Conservation (phyloP, 805 yeast genomes). For the Kazachstania kunashirensis region DNA sequence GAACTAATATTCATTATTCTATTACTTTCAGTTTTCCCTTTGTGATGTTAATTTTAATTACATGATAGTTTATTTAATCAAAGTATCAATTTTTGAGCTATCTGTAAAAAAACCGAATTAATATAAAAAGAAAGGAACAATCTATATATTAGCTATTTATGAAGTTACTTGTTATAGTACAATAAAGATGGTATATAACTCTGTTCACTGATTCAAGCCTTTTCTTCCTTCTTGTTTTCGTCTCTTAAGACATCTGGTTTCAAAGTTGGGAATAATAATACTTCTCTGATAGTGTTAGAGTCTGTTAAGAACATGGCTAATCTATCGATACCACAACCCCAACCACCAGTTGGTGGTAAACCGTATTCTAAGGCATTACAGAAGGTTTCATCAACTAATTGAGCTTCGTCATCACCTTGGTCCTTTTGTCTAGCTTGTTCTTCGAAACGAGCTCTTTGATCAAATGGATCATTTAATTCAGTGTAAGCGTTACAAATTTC, state of each 20-base stretch:
- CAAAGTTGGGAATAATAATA: conserved; percentile 94
- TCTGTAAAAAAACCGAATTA: too few relatives aligned
- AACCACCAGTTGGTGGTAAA: conserved; percentile 98
- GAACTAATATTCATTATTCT: too few relatives aligned
- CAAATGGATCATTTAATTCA: conserved; percentile 97
- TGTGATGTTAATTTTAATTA: too few relatives aligned
- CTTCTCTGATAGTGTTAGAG: conserved; percentile 95
- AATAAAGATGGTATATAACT: too few relatives aligned
- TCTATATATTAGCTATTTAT: too few relatives aligned
- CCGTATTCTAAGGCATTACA: conserved; percentile 97
- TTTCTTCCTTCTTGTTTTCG: conserved; percentile 25
- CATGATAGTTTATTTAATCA: too few relatives aligned
- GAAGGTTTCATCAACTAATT: conserved; percentile 91
- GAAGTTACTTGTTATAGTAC: too few relatives aligned
- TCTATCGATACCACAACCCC: conserved; percentile 99
- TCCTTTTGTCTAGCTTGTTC: conserved; percentile 98
- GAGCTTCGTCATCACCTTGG: conserved; percentile 99
- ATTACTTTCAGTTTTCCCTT: too few relatives aligned
- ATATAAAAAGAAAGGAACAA: too few relatives aligned
- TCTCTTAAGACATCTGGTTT: conserved; percentile 66
- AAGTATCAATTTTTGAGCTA: too few relatives aligned
- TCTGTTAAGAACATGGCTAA: conserved; percentile 95
- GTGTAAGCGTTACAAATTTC: conserved; percentile 98
- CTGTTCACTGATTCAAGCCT: too few relatives aligned
- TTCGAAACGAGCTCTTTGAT: conserved; percentile 94